A percentile compares a stretch with the other conserved stretches of the same genome.
These are phyloP conservation scores for Trichoderma sp. DNA, from an alignment of 2,329 filamentous ascomycete species.

Conservation along the genomic window DNA sequence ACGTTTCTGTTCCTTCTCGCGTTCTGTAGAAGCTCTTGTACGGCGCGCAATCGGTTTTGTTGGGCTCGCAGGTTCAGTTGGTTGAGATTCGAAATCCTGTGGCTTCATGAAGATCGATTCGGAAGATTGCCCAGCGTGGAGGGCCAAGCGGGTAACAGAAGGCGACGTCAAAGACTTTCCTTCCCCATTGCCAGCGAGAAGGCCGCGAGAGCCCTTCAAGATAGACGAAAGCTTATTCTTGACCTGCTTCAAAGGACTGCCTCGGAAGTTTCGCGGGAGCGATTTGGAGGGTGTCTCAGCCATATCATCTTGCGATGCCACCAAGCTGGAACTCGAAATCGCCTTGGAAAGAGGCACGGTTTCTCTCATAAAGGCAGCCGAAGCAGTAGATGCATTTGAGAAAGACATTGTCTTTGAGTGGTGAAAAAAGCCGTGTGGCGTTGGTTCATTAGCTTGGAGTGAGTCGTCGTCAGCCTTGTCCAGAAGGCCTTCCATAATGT, in stretches of 20 bases:
- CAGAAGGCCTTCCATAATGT: conserved; percentile 62
- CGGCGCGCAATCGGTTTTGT: conserved; percentile 50
- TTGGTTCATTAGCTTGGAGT: conserved; percentile 41
- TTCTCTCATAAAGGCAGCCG: conserved; percentile 31
- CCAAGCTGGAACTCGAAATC: conserved; percentile 58
- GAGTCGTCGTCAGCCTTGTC: conserved; percentile 53
- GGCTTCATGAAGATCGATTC: conserved; percentile 48
- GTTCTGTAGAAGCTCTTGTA: conserved; percentile 62
- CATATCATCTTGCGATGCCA: conserved; percentile 50
- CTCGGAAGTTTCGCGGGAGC: conserved; percentile 60
- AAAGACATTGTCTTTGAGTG: conserved; percentile 68
- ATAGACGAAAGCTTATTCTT: conserved; percentile 93
- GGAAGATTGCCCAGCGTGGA: conserved; percentile 51
- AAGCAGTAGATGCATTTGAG: conserved; percentile 51
- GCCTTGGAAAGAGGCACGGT: conserved; percentile 58
- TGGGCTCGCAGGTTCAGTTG: conserved; percentile 45
- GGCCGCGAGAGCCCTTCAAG: conserved; percentile 81
- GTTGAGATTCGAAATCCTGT: conserved; percentile 34
- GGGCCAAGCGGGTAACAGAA: conserved; percentile 51
- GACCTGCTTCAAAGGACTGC: conserved; percentile 86
- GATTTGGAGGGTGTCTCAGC: conserved; percentile 60
- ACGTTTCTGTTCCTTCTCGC: conserved; percentile 67
- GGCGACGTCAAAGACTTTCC: conserved; percentile 63
- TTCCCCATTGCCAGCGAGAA: conserved; percentile 76
- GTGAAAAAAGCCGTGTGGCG: conserved; percentile 31